These are phyloP conservation scores for Styphnolobium japonicum DNA, from an alignment of 306 rosid species.

Conservation along the genomic window DNA sequence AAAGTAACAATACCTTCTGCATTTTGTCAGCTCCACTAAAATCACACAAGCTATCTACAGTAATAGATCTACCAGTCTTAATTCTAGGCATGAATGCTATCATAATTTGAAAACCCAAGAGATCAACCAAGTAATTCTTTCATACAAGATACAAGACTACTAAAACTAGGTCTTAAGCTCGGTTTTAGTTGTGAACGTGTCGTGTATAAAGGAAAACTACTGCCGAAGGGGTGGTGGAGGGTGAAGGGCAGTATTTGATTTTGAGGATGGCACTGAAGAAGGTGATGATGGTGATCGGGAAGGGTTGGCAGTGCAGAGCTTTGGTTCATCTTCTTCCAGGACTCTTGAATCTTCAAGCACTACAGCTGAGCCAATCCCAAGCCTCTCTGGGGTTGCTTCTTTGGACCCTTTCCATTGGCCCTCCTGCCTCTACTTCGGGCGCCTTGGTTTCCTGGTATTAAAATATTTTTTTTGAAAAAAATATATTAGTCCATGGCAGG, in stretches of 20 bases:
- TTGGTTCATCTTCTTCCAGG: slow-evolving; percentile 37
- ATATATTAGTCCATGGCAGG: too few species aligned
- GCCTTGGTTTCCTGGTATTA: slow-evolving; percentile 28
- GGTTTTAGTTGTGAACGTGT: too few species aligned
- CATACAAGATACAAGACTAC: too few species aligned
- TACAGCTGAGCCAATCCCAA: slow-evolving; percentile 68
- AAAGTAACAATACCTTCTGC: too few species aligned
- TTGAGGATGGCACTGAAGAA: slow-evolving; percentile 11
- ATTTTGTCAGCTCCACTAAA: too few species aligned
- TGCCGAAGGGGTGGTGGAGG: neutral
- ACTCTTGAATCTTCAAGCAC: slow-evolving; percentile 48
- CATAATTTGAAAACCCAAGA: too few species aligned
- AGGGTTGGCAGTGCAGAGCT: slow-evolving; percentile 10
- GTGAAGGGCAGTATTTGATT: neutral
- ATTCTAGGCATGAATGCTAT: too few species aligned
- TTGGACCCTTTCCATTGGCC: slow-evolving; percentile 29
- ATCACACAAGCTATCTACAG: too few species aligned
- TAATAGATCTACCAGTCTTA: too few species aligned
- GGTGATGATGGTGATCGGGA: neutral
- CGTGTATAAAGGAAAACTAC: slow-evolving; percentile 39
- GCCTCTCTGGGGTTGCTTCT: slow-evolving; percentile 71
- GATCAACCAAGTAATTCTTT: too few species aligned
- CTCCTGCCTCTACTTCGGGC: slow-evolving; percentile 34
- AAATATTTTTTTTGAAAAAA: too few species aligned
- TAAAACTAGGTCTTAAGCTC: too few species aligned